Base-by-base conservation (phyloP, 805 yeast species). In the Lipomyces sp. region DNA sequence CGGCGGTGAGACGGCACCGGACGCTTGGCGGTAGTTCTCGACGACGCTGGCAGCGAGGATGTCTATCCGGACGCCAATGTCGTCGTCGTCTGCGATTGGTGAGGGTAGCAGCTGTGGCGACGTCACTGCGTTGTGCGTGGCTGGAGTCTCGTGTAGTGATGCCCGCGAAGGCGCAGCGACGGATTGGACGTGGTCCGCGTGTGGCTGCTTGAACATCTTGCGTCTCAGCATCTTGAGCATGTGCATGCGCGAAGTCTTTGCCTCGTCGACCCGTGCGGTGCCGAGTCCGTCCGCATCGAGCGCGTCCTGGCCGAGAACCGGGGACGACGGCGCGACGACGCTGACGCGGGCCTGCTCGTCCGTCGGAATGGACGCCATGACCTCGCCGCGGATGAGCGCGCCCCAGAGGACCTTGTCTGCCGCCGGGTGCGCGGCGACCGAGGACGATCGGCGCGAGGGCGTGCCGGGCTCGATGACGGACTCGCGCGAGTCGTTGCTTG, bases 41-140 rank as follows among this genome's bases (percentile, higher is more conserved):
- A 47, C 46, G n/a, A 53, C 59, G 28, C 59, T 47, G 4, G 59
- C 59, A n/a, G 59, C 69, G 56, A 31, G 65, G 60, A 10, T 73
- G 68, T 34, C 65, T 58, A 26, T 55, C 28, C 51, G 66, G 42
- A 47, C 50, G 43, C 39, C 53, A 4, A 39, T 16, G 18, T 44
- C 36, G 16, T 43, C 53, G 13, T 18, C 7, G 16, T 24, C 32
- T 16, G 38, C 39, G 22, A 26, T 16, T 33, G 18, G 10, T 18
- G 13, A 14, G n/a, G 31, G 22, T 16, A 11, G 8, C 10, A 7
- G 29, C 10, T 26, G 6, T 7, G 10, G 29, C 6, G 29, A 26
- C 10, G 29, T 7, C 10, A 26, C 29, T 10, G 29, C 29, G 29
- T 26, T 10, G 29, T 6, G 10, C 6, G 29, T 7, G 29, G 29